Evolutionary conservation across 2,329 filamentous ascomycete species (phyloP).

Genomic region (Paraphoma sp.): DNA sequence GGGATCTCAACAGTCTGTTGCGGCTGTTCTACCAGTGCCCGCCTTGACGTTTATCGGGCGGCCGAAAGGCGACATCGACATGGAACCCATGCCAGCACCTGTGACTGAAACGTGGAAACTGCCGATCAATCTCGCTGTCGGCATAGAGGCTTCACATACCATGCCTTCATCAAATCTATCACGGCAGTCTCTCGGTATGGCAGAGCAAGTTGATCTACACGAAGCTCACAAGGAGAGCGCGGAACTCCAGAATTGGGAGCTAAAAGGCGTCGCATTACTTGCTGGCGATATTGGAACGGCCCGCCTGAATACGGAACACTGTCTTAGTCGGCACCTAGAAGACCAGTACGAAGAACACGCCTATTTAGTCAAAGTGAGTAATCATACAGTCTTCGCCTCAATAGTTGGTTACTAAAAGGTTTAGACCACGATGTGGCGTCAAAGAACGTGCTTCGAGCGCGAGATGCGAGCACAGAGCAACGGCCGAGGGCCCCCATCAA

Average conservation of each 20-base stretch:
- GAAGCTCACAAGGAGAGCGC: no score
- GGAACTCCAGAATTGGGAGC: no score
- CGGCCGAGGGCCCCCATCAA: background rate
- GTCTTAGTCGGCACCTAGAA: conserved; percentile 17
- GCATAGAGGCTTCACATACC: no score
- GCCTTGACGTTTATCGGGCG: background rate
- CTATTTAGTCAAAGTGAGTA: conserved; percentile 12
- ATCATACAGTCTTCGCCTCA: background rate
- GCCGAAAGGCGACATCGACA: background rate
- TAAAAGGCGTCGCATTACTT: background rate
- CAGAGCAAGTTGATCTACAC: no score
- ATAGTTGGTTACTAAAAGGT: background rate
- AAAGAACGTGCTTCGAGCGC: conserved; percentile 29
- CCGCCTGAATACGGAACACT: conserved; percentile 14
- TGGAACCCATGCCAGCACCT: no score
- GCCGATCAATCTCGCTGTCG: no score
- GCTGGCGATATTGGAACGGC: conserved; percentile 9
- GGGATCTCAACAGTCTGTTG: conserved; percentile 1
- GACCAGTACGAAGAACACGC: conserved; percentile 24
- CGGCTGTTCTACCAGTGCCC: background rate
- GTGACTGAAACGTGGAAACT: no score
- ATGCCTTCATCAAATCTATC: no score
- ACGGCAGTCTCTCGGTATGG: no score
- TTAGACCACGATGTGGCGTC: conserved; percentile 21
- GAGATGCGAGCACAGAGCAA: conserved; percentile 13